Conservation (phyloP, 208 protist species). For the Angomonas ambiguus region DNA sequence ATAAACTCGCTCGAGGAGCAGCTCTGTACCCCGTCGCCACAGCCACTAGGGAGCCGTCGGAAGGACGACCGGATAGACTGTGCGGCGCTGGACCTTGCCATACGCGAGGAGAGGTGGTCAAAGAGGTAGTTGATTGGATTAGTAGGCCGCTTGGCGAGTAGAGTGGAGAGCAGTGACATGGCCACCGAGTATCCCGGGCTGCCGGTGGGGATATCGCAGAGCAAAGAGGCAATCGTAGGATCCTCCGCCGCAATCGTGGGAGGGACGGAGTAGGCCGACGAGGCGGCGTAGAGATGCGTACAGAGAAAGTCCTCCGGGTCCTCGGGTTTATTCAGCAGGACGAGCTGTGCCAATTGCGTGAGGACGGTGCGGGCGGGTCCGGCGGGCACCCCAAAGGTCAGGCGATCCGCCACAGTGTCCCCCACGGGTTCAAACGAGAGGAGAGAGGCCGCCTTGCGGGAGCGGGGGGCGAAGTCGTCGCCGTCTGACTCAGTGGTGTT, state of each 20-base stretch:
- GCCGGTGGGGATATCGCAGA: conserved; percentile 39
- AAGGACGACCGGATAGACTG: conserved; percentile 39
- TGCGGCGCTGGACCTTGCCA: conserved; percentile 22
- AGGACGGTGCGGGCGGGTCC: conserved; percentile 24
- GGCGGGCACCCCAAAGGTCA: conserved; percentile 29
- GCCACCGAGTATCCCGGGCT: conserved; percentile 45
- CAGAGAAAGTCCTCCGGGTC: conserved; percentile 63
- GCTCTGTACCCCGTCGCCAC: conserved; percentile 32
- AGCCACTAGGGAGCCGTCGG: conserved; percentile 14
- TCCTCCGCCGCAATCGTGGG: conserved; percentile 30
- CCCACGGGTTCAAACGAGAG: not conserved
- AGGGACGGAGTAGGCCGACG: conserved; percentile 30
- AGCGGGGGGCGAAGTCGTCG: not conserved
- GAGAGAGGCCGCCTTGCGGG: not conserved
- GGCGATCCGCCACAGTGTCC: conserved; percentile 47
- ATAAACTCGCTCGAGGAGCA: conserved; percentile 36
- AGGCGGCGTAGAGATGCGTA: conserved; percentile 39
- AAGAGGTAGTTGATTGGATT: conserved; percentile 66
- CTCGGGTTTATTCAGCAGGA: conserved; percentile 44
- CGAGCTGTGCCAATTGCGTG: conserved; percentile 26
- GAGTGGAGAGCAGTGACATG: conserved; percentile 27
- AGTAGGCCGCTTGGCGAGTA: conserved; percentile 60
- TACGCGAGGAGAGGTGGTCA: conserved; percentile 37
- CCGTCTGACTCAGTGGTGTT: not conserved
- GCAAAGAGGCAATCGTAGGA: conserved; percentile 34